Percentiles rank a stretch among this genome's conserved stretches.
Evolutionary conservation across 1,139 yeast genomes (phyloP).

Genomic region (Saccharomycopsis hybrid): DNA sequence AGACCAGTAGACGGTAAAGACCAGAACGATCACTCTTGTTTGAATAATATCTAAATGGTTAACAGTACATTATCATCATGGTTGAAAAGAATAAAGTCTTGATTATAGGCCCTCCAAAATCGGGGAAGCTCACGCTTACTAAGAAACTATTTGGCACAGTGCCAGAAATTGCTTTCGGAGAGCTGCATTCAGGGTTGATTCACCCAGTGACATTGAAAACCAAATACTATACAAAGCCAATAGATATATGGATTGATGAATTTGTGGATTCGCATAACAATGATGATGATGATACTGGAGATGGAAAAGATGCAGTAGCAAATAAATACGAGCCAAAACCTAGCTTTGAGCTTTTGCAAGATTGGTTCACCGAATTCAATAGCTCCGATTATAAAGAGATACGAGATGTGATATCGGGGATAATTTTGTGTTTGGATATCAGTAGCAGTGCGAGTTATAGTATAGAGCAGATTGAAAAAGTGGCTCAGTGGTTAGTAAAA

Average conservation of each 20-base stretch:
- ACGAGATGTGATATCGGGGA: constrained; percentile 19
- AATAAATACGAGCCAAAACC: no score
- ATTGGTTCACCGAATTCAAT: constrained; percentile 16
- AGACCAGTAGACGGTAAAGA: no score
- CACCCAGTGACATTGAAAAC: constrained; percentile 16
- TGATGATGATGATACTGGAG: not conserved
- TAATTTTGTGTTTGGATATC: constrained; percentile 16
- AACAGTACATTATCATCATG: no score
- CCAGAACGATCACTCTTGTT: no score
- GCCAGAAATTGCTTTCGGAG: constrained; percentile 3
- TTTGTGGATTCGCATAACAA: no score
- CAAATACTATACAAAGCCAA: constrained; percentile 16
- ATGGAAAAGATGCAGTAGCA: not conserved
- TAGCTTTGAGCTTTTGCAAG: not conserved
- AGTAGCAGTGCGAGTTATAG: not conserved
- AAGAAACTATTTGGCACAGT: constrained; percentile 8
- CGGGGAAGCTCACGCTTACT: constrained; percentile 18
- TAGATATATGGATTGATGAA: constrained; percentile 21
- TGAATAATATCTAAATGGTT: no score
- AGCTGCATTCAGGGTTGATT: constrained; percentile 17
- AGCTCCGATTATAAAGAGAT: constrained; percentile 15
- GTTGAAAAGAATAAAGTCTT: constrained; percentile 16
- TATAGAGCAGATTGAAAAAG: constrained; percentile 5
- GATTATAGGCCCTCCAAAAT: constrained; percentile 14
- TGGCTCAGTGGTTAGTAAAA: constrained; percentile 9